Conservation (phyloP, 2,329 filamentous ascomycete genomes). For the Colletotrichum higginsianum region DNA sequence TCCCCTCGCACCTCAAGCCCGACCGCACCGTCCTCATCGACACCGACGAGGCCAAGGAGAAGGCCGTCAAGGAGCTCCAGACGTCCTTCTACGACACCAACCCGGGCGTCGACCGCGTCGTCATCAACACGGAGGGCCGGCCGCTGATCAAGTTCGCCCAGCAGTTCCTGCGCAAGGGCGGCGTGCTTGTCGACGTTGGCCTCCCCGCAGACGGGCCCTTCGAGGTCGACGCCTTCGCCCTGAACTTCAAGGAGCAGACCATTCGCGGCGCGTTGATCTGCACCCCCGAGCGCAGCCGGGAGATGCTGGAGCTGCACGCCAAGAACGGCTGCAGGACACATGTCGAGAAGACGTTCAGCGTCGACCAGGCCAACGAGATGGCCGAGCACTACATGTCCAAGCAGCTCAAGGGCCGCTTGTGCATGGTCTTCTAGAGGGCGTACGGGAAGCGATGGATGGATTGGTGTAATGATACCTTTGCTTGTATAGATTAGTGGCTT, state of each 20-base stretch:
- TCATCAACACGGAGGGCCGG: slow-evolving; percentile 41
- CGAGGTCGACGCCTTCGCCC: slow-evolving; percentile 42
- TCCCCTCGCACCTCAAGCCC: slow-evolving; percentile 38
- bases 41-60: slow-evolving; percentile 34
- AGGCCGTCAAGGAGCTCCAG: slow-evolving; percentile 37
- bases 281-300: slow-evolving; percentile 42
- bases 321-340: slow-evolving; percentile 41
- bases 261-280: slow-evolving; percentile 42
- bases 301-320: slow-evolving; percentile 43
- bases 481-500: not conserved
- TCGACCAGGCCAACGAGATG: slow-evolving; percentile 42
- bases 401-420: slow-evolving; percentile 41
- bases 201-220: slow-evolving; percentile 42
- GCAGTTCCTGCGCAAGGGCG: slow-evolving; percentile 44
- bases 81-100: slow-evolving; percentile 36
- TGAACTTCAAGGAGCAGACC: slow-evolving; percentile 45
- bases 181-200: slow-evolving; percentile 39
- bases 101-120: slow-evolving; percentile 45
- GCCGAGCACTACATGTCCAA: slow-evolving; percentile 41
- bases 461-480: not conserved
- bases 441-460: not conserved
- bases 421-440: slow-evolving; percentile 40
- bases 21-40: slow-evolving; percentile 38
- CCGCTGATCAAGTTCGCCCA: slow-evolving; percentile 38
- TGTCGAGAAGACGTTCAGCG: slow-evolving; percentile 41